These are phyloP conservation scores for Alternaria hordeiaustralica DNA, from an alignment of 2,329 filamentous ascomycete genomes.

Conservation along the genomic window DNA sequence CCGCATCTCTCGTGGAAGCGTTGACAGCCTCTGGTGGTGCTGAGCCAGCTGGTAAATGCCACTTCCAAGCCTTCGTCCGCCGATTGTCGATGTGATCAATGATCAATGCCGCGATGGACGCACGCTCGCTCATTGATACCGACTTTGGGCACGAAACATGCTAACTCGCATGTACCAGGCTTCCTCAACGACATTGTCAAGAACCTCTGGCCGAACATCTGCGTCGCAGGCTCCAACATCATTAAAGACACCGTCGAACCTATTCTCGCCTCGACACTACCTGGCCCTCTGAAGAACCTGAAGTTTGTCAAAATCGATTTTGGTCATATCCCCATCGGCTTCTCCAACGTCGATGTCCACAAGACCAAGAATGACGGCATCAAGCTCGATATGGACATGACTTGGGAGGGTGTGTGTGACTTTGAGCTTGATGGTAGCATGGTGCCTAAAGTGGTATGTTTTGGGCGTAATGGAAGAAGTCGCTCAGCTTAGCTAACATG, in stretches of 20 bases:
- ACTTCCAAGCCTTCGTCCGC: background rate
- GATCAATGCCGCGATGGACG: background rate
- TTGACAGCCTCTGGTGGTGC: conserved; percentile 52
- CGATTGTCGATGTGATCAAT: background rate
- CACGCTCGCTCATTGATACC: background rate
- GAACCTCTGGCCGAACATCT: conserved; percentile 60
- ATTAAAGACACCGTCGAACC: conserved; percentile 58
- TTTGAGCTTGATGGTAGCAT: conserved; percentile 57
- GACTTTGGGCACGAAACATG: background rate
- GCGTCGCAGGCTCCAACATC: conserved; percentile 53
- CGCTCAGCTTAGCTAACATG: background rate
- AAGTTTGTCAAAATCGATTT: conserved; percentile 57
- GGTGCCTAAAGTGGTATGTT: conserved; percentile 51
- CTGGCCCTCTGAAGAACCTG: conserved; percentile 53
- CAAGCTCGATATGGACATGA: conserved; percentile 57
- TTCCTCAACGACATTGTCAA: conserved; percentile 59
- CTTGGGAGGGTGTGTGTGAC: conserved; percentile 56
- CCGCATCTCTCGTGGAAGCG: conserved; percentile 43
- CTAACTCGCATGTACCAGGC: conserved; percentile 25
- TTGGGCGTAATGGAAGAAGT: background rate
- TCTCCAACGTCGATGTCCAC: conserved; percentile 55
- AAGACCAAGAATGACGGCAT: conserved; percentile 55
- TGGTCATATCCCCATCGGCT: conserved; percentile 50
- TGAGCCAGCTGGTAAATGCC: conserved; percentile 48
- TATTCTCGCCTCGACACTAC: conserved; percentile 56